Evolutionary conservation across 768 basidiomycete genomes (phyloP).

Genomic region (Hericium alpestre): DNA sequence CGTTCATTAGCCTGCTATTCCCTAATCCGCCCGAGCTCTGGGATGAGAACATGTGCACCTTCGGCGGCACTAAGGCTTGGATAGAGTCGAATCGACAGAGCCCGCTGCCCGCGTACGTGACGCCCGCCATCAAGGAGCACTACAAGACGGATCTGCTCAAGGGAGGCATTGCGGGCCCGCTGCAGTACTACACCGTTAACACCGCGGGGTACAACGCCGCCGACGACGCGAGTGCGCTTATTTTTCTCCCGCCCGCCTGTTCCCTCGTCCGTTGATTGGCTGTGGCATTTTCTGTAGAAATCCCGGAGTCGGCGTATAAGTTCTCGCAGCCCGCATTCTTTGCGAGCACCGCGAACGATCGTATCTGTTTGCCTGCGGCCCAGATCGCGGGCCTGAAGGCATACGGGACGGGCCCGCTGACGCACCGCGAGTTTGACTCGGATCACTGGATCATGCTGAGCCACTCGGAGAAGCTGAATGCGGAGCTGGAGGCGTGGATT

Average conservation of each 20-base stretch:
- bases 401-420: not conserved
- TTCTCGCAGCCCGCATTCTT: conserved; percentile 47
- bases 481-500: not conserved
- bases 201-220: conserved; percentile 18
- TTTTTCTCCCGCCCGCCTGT: not conserved
- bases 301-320: not conserved
- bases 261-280: not conserved
- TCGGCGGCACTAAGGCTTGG: conserved; percentile 25
- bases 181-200: conserved; percentile 29
- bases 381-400: not conserved
- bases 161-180: conserved; percentile 24
- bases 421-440: not conserved
- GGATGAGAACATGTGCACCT: conserved; percentile 22
- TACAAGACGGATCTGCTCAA: conserved; percentile 19
- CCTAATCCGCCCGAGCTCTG: conserved; percentile 21
- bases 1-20: conserved; percentile 26
- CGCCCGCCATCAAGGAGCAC: conserved; percentile 18
- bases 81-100: conserved; percentile 4
- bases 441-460: conserved; percentile 7
- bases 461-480: conserved; percentile 1
- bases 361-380: conserved; percentile 20
- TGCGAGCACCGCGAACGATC: conserved; percentile 49
- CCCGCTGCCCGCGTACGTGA: conserved; percentile 22
- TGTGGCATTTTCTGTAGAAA: not conserved
- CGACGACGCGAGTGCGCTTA: conserved; percentile 20